Percentiles rank a stretch among this genome's conserved stretches.
Conservation (phyloP, 2,329 filamentous ascomycete genomes). For the Penicillium sp. region DNA sequence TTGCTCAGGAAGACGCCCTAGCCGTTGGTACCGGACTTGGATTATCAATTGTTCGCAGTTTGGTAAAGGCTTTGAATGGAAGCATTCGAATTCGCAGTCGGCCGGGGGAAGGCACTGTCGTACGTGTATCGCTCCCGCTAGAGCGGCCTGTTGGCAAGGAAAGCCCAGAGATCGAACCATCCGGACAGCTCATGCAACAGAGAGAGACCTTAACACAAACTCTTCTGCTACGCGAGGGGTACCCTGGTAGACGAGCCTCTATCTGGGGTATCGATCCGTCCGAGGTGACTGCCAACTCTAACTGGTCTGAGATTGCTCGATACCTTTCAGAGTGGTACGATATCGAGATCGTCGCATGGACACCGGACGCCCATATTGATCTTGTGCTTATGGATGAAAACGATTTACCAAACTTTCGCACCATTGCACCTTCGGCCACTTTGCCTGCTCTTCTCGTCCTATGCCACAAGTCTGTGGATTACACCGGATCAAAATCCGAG, state of each 20-base stretch:
- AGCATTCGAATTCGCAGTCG: conserved; percentile 57
- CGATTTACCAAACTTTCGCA: conserved; percentile 21
- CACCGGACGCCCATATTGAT: conserved; percentile 26
- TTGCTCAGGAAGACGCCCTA: conserved; percentile 59
- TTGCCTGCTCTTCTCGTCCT: conserved; percentile 37
- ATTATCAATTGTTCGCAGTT: conserved; percentile 60
- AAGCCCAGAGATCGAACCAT: conserved; percentile 15
- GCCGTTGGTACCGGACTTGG: conserved; percentile 53
- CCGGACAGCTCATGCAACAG: conserved; percentile 19
- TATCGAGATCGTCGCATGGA: conserved; percentile 33
- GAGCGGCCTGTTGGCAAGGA: conserved; percentile 27
- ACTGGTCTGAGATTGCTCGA: conserved; percentile 27
- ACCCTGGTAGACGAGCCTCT: conserved; percentile 24
- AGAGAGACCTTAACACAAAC: conserved; percentile 23
- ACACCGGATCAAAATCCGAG: conserved; percentile 24
- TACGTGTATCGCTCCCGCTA: conserved; percentile 50
- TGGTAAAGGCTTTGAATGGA: conserved; percentile 60
- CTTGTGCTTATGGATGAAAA: conserved; percentile 35
- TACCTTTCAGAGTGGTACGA: conserved; percentile 39
- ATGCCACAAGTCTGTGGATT: conserved; percentile 37
- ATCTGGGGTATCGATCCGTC: conserved; percentile 28
- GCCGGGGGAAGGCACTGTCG: conserved; percentile 54
- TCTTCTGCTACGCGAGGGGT: conserved; percentile 24
- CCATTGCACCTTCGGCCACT: conserved; percentile 11
- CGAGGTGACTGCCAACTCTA: conserved; percentile 13